phyloP scores from a whole-genome alignment of 129 eudicot species.

The Kitagawia praeruptora region DNA sequence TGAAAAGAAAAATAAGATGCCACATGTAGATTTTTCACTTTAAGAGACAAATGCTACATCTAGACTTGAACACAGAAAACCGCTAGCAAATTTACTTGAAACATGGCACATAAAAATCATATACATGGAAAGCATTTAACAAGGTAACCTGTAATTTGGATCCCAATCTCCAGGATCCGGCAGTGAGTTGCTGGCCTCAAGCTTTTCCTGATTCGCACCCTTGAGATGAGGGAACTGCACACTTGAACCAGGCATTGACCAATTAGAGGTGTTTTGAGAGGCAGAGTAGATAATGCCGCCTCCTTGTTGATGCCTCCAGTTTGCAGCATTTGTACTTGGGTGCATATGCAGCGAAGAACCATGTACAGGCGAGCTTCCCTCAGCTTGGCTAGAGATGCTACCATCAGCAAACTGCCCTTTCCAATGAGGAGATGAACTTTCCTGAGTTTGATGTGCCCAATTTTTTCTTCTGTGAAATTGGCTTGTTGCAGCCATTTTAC shows the following conservation, averaged over 20 bases:
- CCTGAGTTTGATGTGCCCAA: conserved; percentile 66
- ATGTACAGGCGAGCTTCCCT: conserved; percentile 34
- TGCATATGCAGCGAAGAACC: conserved; percentile 40
- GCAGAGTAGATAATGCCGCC: conserved; percentile 33
- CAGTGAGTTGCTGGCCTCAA: conserved; percentile 52
- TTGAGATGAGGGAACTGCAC: conserved; percentile 37
- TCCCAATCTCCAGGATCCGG: conserved; percentile 99
- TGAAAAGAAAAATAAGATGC: background rate
- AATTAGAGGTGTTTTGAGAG: conserved; percentile 18
- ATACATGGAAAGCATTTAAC: background rate
- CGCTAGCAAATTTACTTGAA: background rate
- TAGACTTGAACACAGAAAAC: background rate
- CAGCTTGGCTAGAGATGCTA: conserved; percentile 30
- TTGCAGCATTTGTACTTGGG: conserved; percentile 34
- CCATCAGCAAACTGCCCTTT: conserved; percentile 56
- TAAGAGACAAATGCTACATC: background rate
- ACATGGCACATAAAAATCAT: background rate
- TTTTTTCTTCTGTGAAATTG: conserved; percentile 62
- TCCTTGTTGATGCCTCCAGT: conserved; percentile 61
- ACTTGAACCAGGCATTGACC: conserved; percentile 29
- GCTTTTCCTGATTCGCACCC: conserved; percentile 43
- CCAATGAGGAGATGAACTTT: conserved; percentile 42
- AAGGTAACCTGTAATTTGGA: conserved; percentile 79
- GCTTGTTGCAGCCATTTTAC: conserved; percentile 55
- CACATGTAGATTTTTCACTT: background rate